Evolutionary conservation across 306 rosid species (phyloP).

Genomic region (cucumber (Cucumis sativus)): Cucumber_9930_V3 NC_026657.2:24302001-24302500

Average conservation of each 20-base stretch:
- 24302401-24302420: neutral
- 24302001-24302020: neutral
- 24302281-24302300: neutral
- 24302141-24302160: neutral
- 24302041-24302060: neutral
- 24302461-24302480: neutral
- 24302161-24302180: neutral
- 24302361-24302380: neutral
- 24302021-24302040: neutral
- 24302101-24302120: neutral
- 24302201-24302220: neutral
- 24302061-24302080: neutral
- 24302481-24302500: too few relatives aligned
- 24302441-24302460: neutral
- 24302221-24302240: neutral
- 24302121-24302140: neutral
- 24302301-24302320: neutral
- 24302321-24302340: neutral
- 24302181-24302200: neutral
- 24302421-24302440: neutral
- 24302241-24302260: too few relatives aligned
- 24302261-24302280: neutral
- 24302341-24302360: neutral
- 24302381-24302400: neutral
- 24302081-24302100: neutral